A percentile compares a stretch with the other conserved stretches of the same genome.
phyloP scores from a whole-genome alignment of 1,284 basidiomycete species.

The Apiotrichum sp. region DNA sequence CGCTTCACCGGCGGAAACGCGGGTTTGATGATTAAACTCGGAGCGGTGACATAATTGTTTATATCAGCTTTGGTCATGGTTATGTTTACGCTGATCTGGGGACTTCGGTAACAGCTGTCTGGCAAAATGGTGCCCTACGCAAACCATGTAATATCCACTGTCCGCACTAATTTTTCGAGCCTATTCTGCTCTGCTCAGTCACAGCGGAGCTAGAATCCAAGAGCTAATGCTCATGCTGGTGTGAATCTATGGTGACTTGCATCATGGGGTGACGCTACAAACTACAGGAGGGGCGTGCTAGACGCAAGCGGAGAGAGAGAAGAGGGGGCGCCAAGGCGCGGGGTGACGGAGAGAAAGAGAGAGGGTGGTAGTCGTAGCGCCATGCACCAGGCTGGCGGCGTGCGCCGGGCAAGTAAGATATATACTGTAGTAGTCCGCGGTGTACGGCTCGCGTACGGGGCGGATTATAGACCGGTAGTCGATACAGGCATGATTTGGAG shows the following conservation, averaged over 20 bases:
- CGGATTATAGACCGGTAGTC: conserved; percentile 10
- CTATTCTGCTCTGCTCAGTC: no score
- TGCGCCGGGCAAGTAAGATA: background rate
- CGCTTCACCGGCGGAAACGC: no score
- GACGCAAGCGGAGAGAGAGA: background rate
- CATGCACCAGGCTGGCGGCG: background rate
- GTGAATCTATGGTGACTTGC: background rate
- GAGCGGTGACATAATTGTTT: no score
- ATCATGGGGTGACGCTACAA: conserved; percentile 1
- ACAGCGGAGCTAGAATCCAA: no score
- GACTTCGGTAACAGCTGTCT: no score
- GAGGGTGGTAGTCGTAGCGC: background rate
- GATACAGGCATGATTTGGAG: conserved; percentile 1
- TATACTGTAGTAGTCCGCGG: background rate
- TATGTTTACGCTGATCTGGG: no score
- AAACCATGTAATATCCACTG: no score
- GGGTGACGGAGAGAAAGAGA: background rate
- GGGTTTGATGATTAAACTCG: no score
- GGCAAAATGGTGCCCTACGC: no score
- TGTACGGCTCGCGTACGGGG: background rate
- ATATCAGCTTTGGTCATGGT: no score
- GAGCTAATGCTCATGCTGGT: background rate
- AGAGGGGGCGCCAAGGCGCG: no score
- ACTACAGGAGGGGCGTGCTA: background rate
- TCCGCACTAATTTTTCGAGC: no score